Evolutionary conservation across 306 rosid species (phyloP), one percentile per base, ranked within the genome.

Genomic region (Mucuna pruriens): DNA sequence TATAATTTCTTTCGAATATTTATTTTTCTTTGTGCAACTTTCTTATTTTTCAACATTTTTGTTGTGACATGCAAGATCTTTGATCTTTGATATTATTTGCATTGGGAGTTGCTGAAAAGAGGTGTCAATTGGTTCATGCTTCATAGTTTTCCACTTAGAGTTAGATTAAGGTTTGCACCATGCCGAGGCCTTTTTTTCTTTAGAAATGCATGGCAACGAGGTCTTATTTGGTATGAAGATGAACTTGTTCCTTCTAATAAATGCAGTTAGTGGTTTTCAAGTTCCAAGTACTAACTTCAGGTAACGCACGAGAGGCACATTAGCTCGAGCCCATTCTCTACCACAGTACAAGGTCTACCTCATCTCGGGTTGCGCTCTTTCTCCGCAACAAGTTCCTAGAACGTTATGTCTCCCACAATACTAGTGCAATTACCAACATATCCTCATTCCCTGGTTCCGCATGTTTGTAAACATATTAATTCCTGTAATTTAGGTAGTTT

Each of bases 351-450:
- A 20, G 15, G 54, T 23, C 7, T 39, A 48, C 54, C 33, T 12
- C 65, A 34, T 84, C 76, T 85, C 78, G 85, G 87, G 84, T 83
- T 57, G 73, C 49, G 74, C 69, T 76, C 71, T 85, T 62, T 81
- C 46, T 65, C 78, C 4, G 85, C 87, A 83, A 76, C 90, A 88
- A 90, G 86, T 88, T 88, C 92, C 90, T 40, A 88, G 90, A 83
- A 83, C 73, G 20, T 2, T 2, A 33, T 76, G 76, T 77, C 72
- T 42, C 46, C 81, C 63, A n/a, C 79, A 16, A 10, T 4, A 0
- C 6, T 6, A 4, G 5, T 31, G 61, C 79, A 83, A 79, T 87
- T 83, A 86, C 89, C 36, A 15, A 67, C 58, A 22, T 72, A 42
- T 80, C 90, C 72, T 19, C 9, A 9, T 0, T 16, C 1, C 5